Conservation (phyloP, 805 yeast genomes). For the Limtongozyma cylindracea region DNA sequence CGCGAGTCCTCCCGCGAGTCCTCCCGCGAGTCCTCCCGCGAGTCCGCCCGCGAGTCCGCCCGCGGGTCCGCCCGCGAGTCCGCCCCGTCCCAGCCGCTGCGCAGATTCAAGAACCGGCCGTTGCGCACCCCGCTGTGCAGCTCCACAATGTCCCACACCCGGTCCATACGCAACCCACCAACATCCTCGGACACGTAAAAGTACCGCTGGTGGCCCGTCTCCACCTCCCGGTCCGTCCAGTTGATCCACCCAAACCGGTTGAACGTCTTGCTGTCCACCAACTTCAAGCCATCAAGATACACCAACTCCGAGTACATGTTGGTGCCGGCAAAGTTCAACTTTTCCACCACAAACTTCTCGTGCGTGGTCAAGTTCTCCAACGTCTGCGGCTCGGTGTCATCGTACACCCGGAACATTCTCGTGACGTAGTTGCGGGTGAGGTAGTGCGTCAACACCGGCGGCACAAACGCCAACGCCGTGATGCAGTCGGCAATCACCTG, state of each 20-base stretch:
- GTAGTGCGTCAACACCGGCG: constrained; percentile 21
- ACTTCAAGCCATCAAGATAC: constrained; percentile 10
- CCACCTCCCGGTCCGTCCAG: constrained; percentile 15
- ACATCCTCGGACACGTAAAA: constrained; percentile 46
- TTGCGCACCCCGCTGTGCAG: constrained; percentile 36
- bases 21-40: no score
- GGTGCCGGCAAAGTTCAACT: constrained; percentile 41
- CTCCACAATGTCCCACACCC: constrained; percentile 70
- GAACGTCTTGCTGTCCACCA: constrained; percentile 12
- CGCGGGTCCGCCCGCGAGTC: no score
- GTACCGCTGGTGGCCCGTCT: constrained; percentile 9
- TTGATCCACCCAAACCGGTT: no score
- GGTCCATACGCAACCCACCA: constrained; percentile 67
- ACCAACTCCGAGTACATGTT: constrained; percentile 38
- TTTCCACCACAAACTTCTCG: constrained; percentile 44
- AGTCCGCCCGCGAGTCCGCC: no score
- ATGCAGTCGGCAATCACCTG: constrained; percentile 18
- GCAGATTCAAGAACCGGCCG: constrained; percentile 25
- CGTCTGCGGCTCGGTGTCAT: constrained; percentile 35
- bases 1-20: no score
- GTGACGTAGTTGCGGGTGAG: constrained; percentile 44
- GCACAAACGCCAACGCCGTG: constrained; percentile 24
- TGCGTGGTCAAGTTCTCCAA: constrained; percentile 30
- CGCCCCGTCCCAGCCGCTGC: no score
- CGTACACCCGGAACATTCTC: constrained; percentile 45